Evolutionary conservation across 768 basidiomycete species (phyloP).

Genomic region (Lentinus tigrinus): DNA sequence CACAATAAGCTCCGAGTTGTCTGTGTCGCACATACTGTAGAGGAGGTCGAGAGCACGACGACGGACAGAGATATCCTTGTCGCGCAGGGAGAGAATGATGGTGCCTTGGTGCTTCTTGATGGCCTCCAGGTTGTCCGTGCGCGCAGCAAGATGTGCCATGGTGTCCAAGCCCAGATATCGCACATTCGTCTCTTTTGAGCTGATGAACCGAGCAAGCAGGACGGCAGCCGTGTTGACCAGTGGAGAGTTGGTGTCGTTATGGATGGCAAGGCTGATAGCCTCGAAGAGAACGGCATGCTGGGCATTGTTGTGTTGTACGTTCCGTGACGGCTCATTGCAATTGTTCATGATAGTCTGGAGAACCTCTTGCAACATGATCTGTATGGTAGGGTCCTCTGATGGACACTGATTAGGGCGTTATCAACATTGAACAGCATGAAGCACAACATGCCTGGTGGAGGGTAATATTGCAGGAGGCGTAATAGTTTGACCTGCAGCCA

Average conservation of each 20-base stretch:
- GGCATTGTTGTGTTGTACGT: conserved; percentile 98
- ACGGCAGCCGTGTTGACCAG: conserved; percentile 87
- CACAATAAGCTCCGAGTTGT: conserved; percentile 94
- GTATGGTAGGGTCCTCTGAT: conserved; percentile 83
- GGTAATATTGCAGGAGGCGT: conserved; percentile 91
- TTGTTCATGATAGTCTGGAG: conserved; percentile 90
- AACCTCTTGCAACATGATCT: conserved; percentile 74
- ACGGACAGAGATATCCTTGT: conserved; percentile 96
- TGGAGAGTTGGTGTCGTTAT: conserved; percentile 87
- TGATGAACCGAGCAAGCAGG: conserved; percentile 92
- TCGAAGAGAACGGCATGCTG: conserved; percentile 98
- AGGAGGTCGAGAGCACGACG: conserved; percentile 91
- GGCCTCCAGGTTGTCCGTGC: conserved; percentile 85
- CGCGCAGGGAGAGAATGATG: conserved; percentile 90
- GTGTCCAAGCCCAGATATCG: conserved; percentile 96
- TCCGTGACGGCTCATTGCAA: conserved; percentile 85
- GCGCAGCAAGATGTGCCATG: conserved; percentile 96
- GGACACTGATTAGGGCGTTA: not conserved
- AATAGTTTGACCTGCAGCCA: conserved; percentile 98
- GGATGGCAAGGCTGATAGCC: conserved; percentile 94
- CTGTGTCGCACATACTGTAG: conserved; percentile 99
- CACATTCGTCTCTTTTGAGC: conserved; percentile 98
- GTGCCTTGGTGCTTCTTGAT: conserved; percentile 96
- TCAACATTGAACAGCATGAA: not conserved
- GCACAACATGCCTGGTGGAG: conserved; percentile 76